Evolutionary conservation across 2,329 filamentous ascomycete species (phyloP).

Genomic region (Lomentospora prolificans): DNA sequence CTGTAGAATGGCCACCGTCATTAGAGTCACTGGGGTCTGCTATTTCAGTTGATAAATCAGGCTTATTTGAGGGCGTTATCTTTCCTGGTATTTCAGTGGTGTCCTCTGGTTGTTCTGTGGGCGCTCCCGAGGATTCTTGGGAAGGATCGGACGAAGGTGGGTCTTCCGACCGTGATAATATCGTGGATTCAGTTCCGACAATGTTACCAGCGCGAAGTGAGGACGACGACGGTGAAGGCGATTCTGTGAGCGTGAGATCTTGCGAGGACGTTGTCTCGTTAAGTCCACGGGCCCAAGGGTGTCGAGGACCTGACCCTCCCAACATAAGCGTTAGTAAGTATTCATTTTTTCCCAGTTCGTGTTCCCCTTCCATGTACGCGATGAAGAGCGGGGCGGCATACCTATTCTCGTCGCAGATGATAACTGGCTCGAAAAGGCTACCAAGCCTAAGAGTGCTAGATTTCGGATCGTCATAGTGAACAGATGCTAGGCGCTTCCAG

Average conservation of each 20-base stretch:
- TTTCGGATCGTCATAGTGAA: constrained; percentile 1
- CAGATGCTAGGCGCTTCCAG: neutral
- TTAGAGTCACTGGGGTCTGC: neutral
- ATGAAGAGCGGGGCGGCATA: neutral
- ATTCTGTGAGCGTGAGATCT: neutral
- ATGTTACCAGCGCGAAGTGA: too few relatives aligned
- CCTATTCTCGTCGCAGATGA: constrained; percentile 4
- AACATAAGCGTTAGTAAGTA: neutral
- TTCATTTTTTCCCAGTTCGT: neutral
- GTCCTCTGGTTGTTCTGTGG: neutral
- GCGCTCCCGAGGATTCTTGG: too few relatives aligned
- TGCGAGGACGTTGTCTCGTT: neutral
- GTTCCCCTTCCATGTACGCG: too few relatives aligned
- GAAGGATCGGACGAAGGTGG: neutral
- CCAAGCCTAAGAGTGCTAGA: neutral
- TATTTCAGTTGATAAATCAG: neutral
- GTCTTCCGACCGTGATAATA: neutral
- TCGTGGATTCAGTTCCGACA: neutral
- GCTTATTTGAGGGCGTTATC: neutral
- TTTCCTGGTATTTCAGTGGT: neutral
- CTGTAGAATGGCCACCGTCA: neutral
- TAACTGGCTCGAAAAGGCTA: neutral
- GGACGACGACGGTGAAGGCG: too few relatives aligned
- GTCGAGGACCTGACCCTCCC: neutral
- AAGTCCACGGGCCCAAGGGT: neutral